phyloP scores from a whole-genome alignment of 2,329 filamentous ascomycete species.

The Diatrype stigma region DNA sequence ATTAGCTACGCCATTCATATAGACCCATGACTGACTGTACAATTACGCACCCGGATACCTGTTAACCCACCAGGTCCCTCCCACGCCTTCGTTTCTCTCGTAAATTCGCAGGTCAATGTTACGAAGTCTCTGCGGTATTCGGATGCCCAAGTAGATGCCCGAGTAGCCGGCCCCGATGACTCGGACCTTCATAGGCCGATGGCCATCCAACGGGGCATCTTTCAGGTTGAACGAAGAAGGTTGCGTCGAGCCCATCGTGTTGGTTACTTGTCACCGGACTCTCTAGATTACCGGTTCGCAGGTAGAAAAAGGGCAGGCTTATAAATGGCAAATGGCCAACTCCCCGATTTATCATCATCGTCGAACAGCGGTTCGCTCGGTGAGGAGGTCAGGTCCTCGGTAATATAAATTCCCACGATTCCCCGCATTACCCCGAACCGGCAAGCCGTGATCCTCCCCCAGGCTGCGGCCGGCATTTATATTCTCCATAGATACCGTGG shows the following conservation, averaged over 20 bases:
- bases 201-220: constrained; percentile 24
- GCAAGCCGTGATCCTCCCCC: neutral
- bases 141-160: constrained; percentile 30
- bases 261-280: too few species aligned
- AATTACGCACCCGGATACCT: constrained; percentile 28
- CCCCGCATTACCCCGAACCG: too few species aligned
- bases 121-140: constrained; percentile 29
- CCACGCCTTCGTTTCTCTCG: constrained; percentile 30
- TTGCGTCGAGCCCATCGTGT: constrained; percentile 7
- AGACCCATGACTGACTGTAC: neutral
- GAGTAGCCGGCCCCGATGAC: constrained; percentile 32
- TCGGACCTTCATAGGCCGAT: constrained; percentile 30
- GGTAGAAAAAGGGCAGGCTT: too few species aligned
- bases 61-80: constrained; percentile 36
- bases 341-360: too few species aligned
- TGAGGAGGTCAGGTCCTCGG: neutral
- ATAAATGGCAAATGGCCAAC: too few species aligned
- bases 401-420: neutral
- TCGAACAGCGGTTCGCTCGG: neutral
- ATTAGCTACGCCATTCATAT: neutral
- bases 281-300: too few species aligned
- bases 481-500: neutral
- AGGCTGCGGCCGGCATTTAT: neutral
- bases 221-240: constrained; percentile 17
- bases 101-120: constrained; percentile 31